Evolutionary conservation across 2,329 filamentous ascomycete genomes (phyloP), one percentile per base, ranked within the genome.

Genomic region (Xylaria hypoxylon): DNA sequence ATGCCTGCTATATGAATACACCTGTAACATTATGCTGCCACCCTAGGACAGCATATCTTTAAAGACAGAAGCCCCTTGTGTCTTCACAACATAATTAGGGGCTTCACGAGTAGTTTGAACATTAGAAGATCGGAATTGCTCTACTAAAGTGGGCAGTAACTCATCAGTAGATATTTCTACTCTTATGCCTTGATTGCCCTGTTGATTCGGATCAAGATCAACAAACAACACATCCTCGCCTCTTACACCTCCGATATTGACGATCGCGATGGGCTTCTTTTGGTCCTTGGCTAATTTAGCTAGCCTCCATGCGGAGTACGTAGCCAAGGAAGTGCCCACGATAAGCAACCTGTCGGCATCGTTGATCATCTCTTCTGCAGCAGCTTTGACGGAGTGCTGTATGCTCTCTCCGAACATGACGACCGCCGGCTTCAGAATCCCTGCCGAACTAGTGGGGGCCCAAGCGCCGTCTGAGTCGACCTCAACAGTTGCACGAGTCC

Each of bases 331-430:
- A 40, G 93, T 97, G 3, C 94, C 96, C 17, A 98, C 79, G 8
- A 98, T 86, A 24, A 98, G 82, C 40, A 98, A 79, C 65, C 88
- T 87, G 5, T 89, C 89, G 1, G 93, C 92, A 31, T 86, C 85
- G 74, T 97, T 92, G 56, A 98, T 88, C 13, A 92, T 91, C 31
- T 88, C 81, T 76, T 98, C 94, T 1, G 94, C 95, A 0, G 89
- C 89, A 1, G 82, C 78, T 78, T 96, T 97, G 40, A 94, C 89
- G 1, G 80, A 74, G 1, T 80, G 79, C 0, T 87, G 83, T 56
- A 98, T 97, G 66, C 89, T 94, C 79, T 98, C 96, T 17, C 96
- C 96, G 77, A 98, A 98, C 93, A 98, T 97, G 73, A 94, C 90
- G 2, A 99, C 94, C 0, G 92, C 92, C 3, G 96, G 96, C 76